Conservation (phyloP, 805 yeast genomes). For the Hanseniaspora vineae region DNA sequence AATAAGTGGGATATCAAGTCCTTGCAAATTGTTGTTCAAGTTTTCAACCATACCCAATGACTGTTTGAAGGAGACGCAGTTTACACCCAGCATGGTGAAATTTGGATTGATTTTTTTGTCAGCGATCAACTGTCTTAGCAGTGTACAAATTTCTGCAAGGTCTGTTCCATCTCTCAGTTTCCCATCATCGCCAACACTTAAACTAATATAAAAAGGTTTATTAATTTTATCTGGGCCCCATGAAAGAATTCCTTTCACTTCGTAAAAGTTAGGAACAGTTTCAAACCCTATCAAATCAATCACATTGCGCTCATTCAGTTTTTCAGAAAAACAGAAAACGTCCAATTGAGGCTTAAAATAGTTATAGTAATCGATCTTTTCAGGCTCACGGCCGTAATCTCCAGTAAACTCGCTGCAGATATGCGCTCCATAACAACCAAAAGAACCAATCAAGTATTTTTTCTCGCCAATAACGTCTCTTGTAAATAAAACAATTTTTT, state of each 20-base stretch:
- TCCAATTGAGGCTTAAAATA: conserved; percentile 26
- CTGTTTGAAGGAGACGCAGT: conserved; percentile 38
- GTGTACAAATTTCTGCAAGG: not conserved
- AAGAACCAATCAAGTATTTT: conserved; percentile 31
- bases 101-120: conserved; percentile 1
- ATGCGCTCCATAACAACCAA: conserved; percentile 39
- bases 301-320: conserved; percentile 5
- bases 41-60: not conserved
- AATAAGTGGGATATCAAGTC: conserved; percentile 3
- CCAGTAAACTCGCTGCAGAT: conserved; percentile 53
- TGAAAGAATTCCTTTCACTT: conserved; percentile 36
- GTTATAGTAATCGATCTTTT: conserved; percentile 19
- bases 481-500: conserved; percentile 12
- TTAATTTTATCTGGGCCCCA: conserved; percentile 22
- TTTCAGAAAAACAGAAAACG: conserved; percentile 34
- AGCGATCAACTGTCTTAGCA: not conserved
- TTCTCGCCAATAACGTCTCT: conserved; percentile 1
- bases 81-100: conserved; percentile 36
- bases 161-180: conserved; percentile 40
- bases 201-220: conserved; percentile 32
- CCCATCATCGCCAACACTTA: conserved; percentile 29
- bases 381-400: conserved; percentile 30
- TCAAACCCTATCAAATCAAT: conserved; percentile 55
- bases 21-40: not conserved
- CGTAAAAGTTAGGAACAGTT: conserved; percentile 54